Evolutionary conservation across 148 eudicot species (phyloP), one percentile per base, ranked within the genome.

Genomic region (Talinum fruticosum): DNA sequence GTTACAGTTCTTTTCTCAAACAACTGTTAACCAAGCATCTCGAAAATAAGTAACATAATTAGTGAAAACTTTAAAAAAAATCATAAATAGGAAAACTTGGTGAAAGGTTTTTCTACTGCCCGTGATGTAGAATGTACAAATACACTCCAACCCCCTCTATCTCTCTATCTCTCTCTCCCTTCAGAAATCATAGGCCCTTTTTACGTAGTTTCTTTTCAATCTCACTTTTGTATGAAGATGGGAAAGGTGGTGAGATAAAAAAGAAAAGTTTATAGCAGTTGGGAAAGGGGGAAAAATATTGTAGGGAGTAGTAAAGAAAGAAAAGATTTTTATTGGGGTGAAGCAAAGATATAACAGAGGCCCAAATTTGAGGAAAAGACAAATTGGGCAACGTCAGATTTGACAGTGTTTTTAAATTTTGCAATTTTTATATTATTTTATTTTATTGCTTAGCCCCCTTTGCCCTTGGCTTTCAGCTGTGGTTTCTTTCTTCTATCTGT

Each of bases 191-290:
- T 75, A 75, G 82, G 68, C 65, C 79, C 78, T 72, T 86, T 85
- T 79, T 72, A 81, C 75, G 71, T 67, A 69, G 77, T 79, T 82
- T 82, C 87, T 83, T 88, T 88, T 83, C 69, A 76, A 75, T 71
- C 77, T 62, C 66, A 87, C 87, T 83, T 84, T 89, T 79, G 73
- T 62, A 51, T 37, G 71, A 36, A 79, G 62, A 74, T 79, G 78
- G 81, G 86, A 87, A 85, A 87, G 83, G 74, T 79, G 71, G 71
- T 82, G 75, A 72, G 78, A 79, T 79, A 81, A 82, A 62, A n/a
- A 71, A 82, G 69, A 78, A 83, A 82, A 81, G 67, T 71, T 79
- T 78, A 26, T 53, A 18, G 32, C 32, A 62, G 66, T 26, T 26
- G 64, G 64, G 62, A n/a, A n/a, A n/a, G 59, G 44, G 1, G 1